Conservation (phyloP, 2,329 filamentous ascomycete genomes). For the Fusarium lyarnte region DNA sequence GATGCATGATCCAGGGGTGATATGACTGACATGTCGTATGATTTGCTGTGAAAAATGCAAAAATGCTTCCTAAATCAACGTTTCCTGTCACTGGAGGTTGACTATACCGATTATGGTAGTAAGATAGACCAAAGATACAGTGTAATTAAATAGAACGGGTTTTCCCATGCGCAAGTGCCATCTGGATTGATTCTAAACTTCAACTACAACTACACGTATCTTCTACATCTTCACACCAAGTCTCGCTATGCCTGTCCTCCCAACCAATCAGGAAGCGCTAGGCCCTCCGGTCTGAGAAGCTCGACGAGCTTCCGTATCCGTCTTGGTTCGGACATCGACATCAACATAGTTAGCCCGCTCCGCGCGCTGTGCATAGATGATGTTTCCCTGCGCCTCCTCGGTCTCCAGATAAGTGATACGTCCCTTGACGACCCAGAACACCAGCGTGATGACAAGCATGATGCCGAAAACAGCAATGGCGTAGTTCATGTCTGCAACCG, state of each 20-base stretch:
- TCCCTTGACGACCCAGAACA: conserved; percentile 62
- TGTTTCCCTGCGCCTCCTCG: conserved; percentile 40
- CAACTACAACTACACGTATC: not conserved
- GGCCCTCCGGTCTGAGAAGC: not conserved
- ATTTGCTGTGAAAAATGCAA: not conserved
- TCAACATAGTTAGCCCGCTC: conserved; percentile 28
- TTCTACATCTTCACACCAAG: not conserved
- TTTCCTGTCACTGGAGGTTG: accelerated
- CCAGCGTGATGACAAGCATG: conserved; percentile 60
- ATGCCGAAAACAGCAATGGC: conserved; percentile 66
- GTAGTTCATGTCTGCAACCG: conserved; percentile 64
- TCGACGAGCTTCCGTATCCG: not conserved
- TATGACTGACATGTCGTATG: not conserved
- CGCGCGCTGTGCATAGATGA: conserved; percentile 34
- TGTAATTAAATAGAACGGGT: conserved; percentile 11
- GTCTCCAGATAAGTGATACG: conserved; percentile 49
- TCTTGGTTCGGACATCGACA: conserved; percentile 6
- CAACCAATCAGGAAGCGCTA: not conserved
- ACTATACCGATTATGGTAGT: conserved; percentile 10
- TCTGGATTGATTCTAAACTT: not conserved
- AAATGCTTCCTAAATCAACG: not conserved
- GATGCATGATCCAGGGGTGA: not conserved
- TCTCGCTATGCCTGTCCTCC: not conserved
- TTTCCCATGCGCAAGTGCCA: not conserved
- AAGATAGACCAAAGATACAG: conserved; percentile 36